Conservation (phyloP, 208 protist species). For the Leishmania turanica region DNA sequence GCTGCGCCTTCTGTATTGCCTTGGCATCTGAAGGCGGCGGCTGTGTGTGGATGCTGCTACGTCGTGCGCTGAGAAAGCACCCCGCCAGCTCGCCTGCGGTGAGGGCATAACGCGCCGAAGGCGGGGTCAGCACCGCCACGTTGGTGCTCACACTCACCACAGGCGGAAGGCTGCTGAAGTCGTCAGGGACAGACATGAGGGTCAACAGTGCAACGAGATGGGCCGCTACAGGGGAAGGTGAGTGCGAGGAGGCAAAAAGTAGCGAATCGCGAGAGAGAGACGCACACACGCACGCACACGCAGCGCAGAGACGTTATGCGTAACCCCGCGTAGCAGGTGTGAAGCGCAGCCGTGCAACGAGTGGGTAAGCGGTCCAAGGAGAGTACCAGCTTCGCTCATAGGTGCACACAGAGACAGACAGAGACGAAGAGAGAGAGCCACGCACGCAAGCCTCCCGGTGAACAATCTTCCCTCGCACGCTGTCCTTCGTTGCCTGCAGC, state of each 20-base stretch:
- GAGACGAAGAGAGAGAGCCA: not conserved
- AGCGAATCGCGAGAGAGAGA: not conserved
- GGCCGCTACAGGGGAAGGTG: not conserved
- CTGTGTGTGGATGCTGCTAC: constrained; percentile 72
- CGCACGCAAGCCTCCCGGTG: not conserved
- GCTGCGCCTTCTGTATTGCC: constrained; percentile 69
- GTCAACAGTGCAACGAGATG: not conserved
- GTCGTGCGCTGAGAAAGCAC: constrained; percentile 60
- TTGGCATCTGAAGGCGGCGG: constrained; percentile 50
- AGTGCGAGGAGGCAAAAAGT: not conserved
- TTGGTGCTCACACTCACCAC: constrained; percentile 55
- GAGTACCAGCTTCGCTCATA: not conserved
- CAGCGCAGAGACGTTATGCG: not conserved
- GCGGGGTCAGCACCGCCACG: constrained; percentile 33
- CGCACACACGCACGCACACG: not conserved
- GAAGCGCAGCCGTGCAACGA: not conserved
- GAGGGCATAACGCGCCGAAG: constrained; percentile 25
- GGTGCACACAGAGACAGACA: not conserved
- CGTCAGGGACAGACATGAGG: constrained; percentile 16
- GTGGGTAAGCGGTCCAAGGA: not conserved
- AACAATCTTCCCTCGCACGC: not conserved
- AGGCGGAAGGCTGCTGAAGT: constrained; percentile 29
- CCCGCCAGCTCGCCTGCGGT: constrained; percentile 52
- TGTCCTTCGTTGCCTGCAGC: not conserved
- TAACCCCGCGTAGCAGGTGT: not conserved